Percentiles rank a stretch among this genome's conserved stretches.
phyloP scores from a whole-genome alignment of 345 rosid genomes.

The Balakata baccata region DNA sequence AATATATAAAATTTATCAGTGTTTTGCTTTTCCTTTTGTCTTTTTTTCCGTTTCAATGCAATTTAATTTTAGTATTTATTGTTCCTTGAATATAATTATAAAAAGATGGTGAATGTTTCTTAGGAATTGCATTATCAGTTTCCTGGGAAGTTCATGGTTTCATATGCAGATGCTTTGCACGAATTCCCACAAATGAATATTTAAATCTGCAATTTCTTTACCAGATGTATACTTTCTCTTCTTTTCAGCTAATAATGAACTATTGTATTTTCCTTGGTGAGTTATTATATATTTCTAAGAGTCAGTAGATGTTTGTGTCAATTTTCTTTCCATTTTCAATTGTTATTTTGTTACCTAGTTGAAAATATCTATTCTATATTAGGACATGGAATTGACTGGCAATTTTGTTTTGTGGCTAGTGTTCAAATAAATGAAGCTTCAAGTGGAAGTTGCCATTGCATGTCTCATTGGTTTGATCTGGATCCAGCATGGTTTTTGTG shows the following conservation, averaged over 20 bases:
- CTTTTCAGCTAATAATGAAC: not conserved
- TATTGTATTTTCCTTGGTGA: not conserved
- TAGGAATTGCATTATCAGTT: not conserved
- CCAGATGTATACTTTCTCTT: not conserved
- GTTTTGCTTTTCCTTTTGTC: not conserved
- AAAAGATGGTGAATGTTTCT: not conserved
- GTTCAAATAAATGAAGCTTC: slow-evolving; percentile 53
- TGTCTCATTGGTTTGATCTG: slow-evolving; percentile 45
- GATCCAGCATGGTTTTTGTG: slow-evolving; percentile 58
- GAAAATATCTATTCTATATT: slow-evolving; percentile 12
- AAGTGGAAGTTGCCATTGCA: slow-evolving; percentile 38
- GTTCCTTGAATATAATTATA: not conserved
- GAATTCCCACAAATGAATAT: not conserved
- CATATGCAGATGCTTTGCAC: not conserved
- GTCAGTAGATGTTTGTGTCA: not conserved
- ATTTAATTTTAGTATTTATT: not conserved
- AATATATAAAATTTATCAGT: not conserved
- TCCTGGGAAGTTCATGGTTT: not conserved
- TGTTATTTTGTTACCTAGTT: slow-evolving; percentile 6
- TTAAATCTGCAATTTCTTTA: not conserved
- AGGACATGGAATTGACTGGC: slow-evolving; percentile 16
- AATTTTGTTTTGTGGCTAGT: slow-evolving; percentile 25
- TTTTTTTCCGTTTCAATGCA: not conserved
- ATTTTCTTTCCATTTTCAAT: not conserved
- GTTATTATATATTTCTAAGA: not conserved